Evolutionary conservation across 23 red algal species (phyloP).

Genomic region (Gracilaria vermiculophylla): DNA sequence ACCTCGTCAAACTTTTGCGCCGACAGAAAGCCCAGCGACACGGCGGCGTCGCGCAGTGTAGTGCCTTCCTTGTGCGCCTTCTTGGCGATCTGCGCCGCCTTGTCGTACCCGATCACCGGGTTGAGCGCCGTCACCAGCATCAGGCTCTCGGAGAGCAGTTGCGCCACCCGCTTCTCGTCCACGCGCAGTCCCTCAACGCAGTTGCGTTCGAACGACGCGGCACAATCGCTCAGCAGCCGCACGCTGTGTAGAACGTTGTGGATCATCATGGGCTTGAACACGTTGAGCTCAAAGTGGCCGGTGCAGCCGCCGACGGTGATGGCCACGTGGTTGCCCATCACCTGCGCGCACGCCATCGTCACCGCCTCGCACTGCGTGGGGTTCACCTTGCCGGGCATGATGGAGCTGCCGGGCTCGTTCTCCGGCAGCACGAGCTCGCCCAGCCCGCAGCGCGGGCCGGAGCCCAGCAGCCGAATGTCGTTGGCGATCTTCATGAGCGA

Average conservation of each 20-base stretch:
- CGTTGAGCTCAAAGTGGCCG: conserved; percentile 98
- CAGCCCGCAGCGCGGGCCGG: conserved; percentile 91
- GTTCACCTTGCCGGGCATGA: conserved; percentile 99
- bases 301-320: conserved; percentile 86
- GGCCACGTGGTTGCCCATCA: conserved; percentile 93
- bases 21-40: conserved; percentile 63
- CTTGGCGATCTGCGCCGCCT: conserved; percentile 96
- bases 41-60: conserved; percentile 69
- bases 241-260: conserved; percentile 85
- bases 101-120: conserved; percentile 96
- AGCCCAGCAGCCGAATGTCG: conserved; percentile 93
- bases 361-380: conserved; percentile 97
- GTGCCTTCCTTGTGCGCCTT: conserved; percentile 86
- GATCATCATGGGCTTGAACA: conserved; percentile 96
- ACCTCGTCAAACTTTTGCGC: conserved; percentile 79
- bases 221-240: conserved; percentile 76
- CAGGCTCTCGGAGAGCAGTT: conserved; percentile 79
- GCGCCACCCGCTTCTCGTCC: conserved; percentile 65
- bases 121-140: conserved; percentile 99
- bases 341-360: conserved; percentile 92
- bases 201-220: conserved; percentile 71
- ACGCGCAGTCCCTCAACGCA: conserved; percentile 81
- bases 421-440: conserved; percentile 90
- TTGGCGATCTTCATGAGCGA: conserved; percentile 96
- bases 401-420: conserved; percentile 95